These are phyloP conservation scores for Akanthomyces muscarius DNA, from an alignment of 2,329 filamentous ascomycete genomes.

Conservation along the genomic window DNA sequence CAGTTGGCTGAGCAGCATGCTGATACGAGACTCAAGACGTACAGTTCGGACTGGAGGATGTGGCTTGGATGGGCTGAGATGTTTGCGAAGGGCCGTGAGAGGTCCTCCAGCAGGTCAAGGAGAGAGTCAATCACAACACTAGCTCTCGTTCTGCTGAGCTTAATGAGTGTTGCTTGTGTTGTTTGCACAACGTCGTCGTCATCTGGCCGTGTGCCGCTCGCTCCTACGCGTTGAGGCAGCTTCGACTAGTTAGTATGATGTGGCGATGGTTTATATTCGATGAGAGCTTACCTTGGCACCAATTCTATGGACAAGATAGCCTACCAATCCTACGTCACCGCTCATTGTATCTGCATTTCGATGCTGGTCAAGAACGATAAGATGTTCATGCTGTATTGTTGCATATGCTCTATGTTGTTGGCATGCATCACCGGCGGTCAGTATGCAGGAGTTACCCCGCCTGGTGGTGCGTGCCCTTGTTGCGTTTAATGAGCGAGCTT, in stretches of 20 bases:
- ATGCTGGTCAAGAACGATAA: background rate
- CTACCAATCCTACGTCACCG: slow-evolving; percentile 53
- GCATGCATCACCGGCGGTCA: no score
- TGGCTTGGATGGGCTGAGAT: slow-evolving; percentile 53
- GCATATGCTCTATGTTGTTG: no score
- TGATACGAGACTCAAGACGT: slow-evolving; percentile 58
- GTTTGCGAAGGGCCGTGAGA: slow-evolving; percentile 50
- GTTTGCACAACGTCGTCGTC: slow-evolving; percentile 59
- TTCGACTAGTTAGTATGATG: slow-evolving; percentile 25
- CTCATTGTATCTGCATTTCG: slow-evolving; percentile 38
- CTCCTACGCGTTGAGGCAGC: slow-evolving; percentile 62
- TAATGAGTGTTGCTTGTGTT: slow-evolving; percentile 58
- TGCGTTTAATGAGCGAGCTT: no score
- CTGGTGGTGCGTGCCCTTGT: background rate
- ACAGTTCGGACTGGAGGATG: slow-evolving; percentile 61
- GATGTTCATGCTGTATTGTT: background rate
- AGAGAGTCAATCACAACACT: slow-evolving; percentile 53
- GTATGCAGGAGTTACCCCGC: no score
- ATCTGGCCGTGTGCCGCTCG: slow-evolving; percentile 50
- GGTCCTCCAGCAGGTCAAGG: slow-evolving; percentile 54
- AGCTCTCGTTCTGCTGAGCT: slow-evolving; percentile 54
- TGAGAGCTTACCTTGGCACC: slow-evolving; percentile 49
- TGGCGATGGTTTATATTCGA: background rate
- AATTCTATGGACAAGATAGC: slow-evolving; percentile 56
- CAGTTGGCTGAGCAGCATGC: slow-evolving; percentile 63